These are phyloP conservation scores for Nakazawaea siamensis DNA, from an alignment of 805 yeast species.

Conservation along the genomic window DNA sequence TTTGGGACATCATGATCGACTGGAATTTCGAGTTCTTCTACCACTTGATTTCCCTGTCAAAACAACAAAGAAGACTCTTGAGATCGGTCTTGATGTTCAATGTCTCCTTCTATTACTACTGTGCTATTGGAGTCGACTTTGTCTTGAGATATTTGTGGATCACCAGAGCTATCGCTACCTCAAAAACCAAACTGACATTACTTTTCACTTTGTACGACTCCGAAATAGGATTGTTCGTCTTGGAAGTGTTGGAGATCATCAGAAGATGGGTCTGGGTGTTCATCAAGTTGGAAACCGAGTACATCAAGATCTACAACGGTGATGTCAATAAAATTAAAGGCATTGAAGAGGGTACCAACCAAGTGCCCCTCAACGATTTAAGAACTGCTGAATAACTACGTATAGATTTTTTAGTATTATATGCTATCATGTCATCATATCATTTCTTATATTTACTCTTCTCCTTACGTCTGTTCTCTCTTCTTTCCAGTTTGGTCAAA, in stretches of 20 bases:
- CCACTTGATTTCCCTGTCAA: conserved; percentile 14
- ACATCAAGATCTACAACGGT: conserved; percentile 19
- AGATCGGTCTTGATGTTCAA: conserved; percentile 25
- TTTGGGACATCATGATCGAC: conserved; percentile 88
- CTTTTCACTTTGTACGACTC: conserved; percentile 25
- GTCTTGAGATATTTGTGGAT: conserved; percentile 73
- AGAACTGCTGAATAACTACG: neutral
- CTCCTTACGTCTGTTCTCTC: conserved; percentile 36
- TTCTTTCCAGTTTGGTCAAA: conserved; percentile 74
- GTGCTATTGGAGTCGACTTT: conserved; percentile 55
- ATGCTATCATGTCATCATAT: neutral
- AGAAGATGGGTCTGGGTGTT: conserved; percentile 90
- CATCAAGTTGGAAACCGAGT: conserved; percentile 77
- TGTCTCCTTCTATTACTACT: conserved; percentile 34
- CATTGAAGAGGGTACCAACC: conserved; percentile 3
- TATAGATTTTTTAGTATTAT: too few species aligned
- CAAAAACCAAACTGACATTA: conserved; percentile 11
- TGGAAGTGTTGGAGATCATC: conserved; percentile 67
- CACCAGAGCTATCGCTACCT: conserved; percentile 33
- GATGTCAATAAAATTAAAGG: conserved; percentile 7
- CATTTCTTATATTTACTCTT: conserved; percentile 21
- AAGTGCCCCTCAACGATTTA: neutral
- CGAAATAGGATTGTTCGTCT: conserved; percentile 54
- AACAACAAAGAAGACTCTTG: conserved; percentile 15
- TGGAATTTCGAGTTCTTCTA: conserved; percentile 68